Conservation (phyloP, 768 basidiomycete species). For the Pulveroboletus sp. region DNA sequence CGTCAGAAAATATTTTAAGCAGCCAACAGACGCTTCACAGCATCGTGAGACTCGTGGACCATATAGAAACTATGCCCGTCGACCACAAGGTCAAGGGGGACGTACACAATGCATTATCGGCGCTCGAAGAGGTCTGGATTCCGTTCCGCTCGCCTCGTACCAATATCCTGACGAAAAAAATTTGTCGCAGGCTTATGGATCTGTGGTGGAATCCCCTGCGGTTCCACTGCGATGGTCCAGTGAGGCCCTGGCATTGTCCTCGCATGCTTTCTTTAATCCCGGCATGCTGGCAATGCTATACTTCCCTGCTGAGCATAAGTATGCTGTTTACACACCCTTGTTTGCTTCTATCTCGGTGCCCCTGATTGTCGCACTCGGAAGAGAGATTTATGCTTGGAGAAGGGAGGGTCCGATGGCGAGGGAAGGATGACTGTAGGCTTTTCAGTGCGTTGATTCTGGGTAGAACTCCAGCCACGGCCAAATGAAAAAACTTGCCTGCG, state of each 20-base stretch:
- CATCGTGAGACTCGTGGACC: slow-evolving; percentile 79
- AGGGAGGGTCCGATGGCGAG: slow-evolving; percentile 14
- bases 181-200: slow-evolving; percentile 23
- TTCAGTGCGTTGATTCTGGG: neutral
- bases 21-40: slow-evolving; percentile 76
- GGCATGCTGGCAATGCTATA: slow-evolving; percentile 95
- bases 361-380: slow-evolving; percentile 66
- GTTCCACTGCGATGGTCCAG: slow-evolving; percentile 57
- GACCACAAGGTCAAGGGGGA: slow-evolving; percentile 71
- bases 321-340: slow-evolving; percentile 92
- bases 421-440: slow-evolving; percentile 10
- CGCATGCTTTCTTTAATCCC: slow-evolving; percentile 93
- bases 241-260: slow-evolving; percentile 62
- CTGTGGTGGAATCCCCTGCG: slow-evolving; percentile 17
- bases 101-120: slow-evolving; percentile 64
- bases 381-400: slow-evolving; percentile 71
- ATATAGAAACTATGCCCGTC: slow-evolving; percentile 92
- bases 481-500: slow-evolving; percentile 10
- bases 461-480: slow-evolving; percentile 6
- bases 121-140: slow-evolving; percentile 65
- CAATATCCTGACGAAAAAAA: slow-evolving; percentile 8
- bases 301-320: slow-evolving; percentile 97
- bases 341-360: slow-evolving; percentile 91
- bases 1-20: slow-evolving; percentile 63
- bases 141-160: neutral